Percentiles rank a stretch among this genome's conserved stretches.
Evolutionary conservation across 2,329 filamentous ascomycete genomes (phyloP).

Genomic region (Coniochaeta hoffmannii): DNA sequence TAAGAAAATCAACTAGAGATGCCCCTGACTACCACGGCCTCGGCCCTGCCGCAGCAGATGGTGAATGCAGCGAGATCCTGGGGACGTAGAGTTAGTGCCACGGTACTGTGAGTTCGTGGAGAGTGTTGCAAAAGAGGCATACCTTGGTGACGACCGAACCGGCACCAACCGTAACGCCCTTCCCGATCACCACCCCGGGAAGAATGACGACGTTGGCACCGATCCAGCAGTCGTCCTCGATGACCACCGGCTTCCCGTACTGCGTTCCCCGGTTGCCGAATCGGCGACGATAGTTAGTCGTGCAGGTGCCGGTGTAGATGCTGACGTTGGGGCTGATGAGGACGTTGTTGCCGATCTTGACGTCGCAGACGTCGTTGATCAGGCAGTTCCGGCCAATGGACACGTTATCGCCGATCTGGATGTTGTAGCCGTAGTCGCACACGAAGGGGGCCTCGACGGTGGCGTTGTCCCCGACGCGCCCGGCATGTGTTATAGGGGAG

Average conservation of each 20-base stretch:
- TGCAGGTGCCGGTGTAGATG: conserved; percentile 69
- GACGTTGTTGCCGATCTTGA: conserved; percentile 72
- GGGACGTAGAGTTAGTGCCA: neutral
- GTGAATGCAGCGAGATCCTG: conserved; percentile 18
- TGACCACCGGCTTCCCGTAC: conserved; percentile 62
- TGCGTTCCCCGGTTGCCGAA: conserved; percentile 68
- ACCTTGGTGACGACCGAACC: conserved; percentile 79
- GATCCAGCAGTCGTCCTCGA: conserved; percentile 82
- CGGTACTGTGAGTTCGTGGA: neutral
- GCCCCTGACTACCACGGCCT: neutral
- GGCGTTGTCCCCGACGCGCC: conserved; percentile 64
- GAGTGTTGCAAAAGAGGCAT: conserved; percentile 9
- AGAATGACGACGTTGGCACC: conserved; percentile 71
- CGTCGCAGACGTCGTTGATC: conserved; percentile 77
- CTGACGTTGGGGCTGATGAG: conserved; percentile 80
- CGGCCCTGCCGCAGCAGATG: conserved; percentile 11
- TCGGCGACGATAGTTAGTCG: conserved; percentile 64
- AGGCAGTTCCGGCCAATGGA: conserved; percentile 77
- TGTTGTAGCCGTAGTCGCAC: conserved; percentile 91
- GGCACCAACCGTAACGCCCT: conserved; percentile 72
- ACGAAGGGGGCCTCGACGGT: conserved; percentile 82
- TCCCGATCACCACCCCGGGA: conserved; percentile 72
- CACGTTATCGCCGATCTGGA: conserved; percentile 78
- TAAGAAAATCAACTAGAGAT: conserved; percentile 1
- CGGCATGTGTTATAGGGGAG: conserved; percentile 45